These are phyloP conservation scores for Trichosporon faecale DNA, from an alignment of 1,284 basidiomycete species.

Conservation along the genomic window DNA sequence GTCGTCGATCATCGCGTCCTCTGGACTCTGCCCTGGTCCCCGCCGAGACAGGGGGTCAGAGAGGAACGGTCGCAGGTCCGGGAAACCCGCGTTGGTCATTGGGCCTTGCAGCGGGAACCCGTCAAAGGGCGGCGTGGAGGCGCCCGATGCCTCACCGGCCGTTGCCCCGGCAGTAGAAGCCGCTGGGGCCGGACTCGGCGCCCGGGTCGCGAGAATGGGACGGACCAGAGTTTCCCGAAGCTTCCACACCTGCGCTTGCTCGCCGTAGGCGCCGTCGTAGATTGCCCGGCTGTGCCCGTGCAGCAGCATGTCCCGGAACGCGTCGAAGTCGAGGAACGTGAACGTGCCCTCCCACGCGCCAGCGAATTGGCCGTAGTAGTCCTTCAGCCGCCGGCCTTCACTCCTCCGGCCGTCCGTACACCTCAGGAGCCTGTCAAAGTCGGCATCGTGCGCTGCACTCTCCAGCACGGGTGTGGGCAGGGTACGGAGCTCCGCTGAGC, in stretches of 20 bases:
- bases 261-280: constrained; percentile 56
- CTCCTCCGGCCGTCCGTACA: constrained; percentile 52
- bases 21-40: constrained; percentile 28
- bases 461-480: constrained; percentile 28
- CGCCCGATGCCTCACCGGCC: neutral
- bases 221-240: constrained; percentile 55
- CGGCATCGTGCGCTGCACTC: constrained; percentile 25
- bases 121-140: neutral
- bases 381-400: constrained; percentile 50
- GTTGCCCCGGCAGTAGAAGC: neutral
- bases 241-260: constrained; percentile 59
- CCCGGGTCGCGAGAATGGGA: constrained; percentile 17
- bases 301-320: constrained; percentile 53
- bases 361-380: constrained; percentile 51
- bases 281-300: constrained; percentile 45
- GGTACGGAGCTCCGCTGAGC: constrained; percentile 17
- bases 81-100: constrained; percentile 49
- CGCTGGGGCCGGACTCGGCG: neutral
- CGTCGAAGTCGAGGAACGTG: constrained; percentile 59
- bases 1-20: constrained; percentile 38
- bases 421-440: constrained; percentile 44
- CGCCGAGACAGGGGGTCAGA: constrained; percentile 17
- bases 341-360: constrained; percentile 60
- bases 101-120: constrained; percentile 38
- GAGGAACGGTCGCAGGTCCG: constrained; percentile 31